Conservation (phyloP, 768 basidiomycete genomes). For the Dacryopinax primogenitus region DNA sequence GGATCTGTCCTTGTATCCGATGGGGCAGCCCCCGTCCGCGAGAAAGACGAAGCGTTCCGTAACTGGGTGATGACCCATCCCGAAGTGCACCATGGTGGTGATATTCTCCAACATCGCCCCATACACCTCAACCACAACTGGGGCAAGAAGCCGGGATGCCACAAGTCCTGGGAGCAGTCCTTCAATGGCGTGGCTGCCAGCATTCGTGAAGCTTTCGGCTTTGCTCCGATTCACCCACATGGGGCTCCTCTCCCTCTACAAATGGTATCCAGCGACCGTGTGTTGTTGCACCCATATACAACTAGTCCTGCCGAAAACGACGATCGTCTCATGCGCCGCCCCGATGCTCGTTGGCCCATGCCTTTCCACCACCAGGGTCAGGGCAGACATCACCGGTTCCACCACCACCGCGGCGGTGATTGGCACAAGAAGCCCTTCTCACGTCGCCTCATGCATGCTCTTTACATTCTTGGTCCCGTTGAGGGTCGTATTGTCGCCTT, state of each 20-base stretch:
- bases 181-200: neutral
- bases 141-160: neutral
- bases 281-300: neutral
- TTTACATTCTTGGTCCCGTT: conserved; percentile 65
- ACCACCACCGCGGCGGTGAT: conserved; percentile 5
- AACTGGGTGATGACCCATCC: conserved; percentile 2
- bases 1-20: neutral
- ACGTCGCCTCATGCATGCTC: conserved; percentile 47
- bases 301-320: neutral
- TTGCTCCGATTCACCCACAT: neutral
- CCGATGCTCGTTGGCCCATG: conserved; percentile 7
- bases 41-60: neutral
- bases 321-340: neutral
- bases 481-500: conserved; percentile 74
- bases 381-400: conserved; percentile 17
- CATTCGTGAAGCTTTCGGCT: neutral
- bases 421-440: conserved; percentile 34
- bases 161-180: neutral
- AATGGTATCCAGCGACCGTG: neutral
- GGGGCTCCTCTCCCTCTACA: neutral
- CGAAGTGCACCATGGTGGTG: neutral
- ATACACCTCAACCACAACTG: neutral
- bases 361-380: conserved; percentile 22
- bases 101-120: neutral
- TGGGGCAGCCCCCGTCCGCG: neutral